Base-by-base conservation (phyloP, 2,329 filamentous ascomycete species). In the Lasiodiplodia citricola region DNA sequence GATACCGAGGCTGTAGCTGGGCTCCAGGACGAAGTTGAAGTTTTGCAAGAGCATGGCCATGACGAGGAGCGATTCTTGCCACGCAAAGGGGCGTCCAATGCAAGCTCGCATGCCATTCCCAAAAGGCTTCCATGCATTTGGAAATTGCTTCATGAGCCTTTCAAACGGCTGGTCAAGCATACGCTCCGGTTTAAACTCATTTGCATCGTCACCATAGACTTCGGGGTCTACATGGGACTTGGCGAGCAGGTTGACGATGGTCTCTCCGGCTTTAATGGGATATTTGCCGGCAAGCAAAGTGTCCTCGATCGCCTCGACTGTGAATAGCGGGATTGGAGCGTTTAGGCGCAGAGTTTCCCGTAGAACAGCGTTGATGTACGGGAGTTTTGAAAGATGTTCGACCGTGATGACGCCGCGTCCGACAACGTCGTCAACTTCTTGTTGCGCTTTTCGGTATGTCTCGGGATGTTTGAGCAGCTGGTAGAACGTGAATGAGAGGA, bases 31-130 rank as follows among this genome's bases (percentile, higher is more conserved):
- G 6, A 51, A n/a, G 1, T 51, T 21, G 18, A 51, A 51, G 47
- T 23, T 54, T 54, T 28, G 51, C 8, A 54, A 4, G 23, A 92
- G 72, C 6, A 74, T 66, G 16, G 74, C 69, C 1, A 73, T 60
- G 14, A 68, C 65, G 37, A 75, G 70, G 6, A 74, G 67, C 71
- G 73, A 70, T 52, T 94, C 92, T 74, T 94, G 91, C 89, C 89
- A 91, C 1, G 91, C 91, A 75, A 94, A 94, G 0, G 87, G 84
- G 1, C 91, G 83, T 5, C 92, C 92, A 70, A 94, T 93, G 72
- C 91, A 94, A 0, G 83, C 90, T 66, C 92, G 82, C 70, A 86
- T 83, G 1, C 91, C 91, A 69, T 92, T 91, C 1, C 92, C 92
- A 73, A 94, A 94, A 3, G 92, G 90, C 79, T 80, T 74, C 50